Percentiles rank a stretch among this genome's conserved stretches.
Evolutionary conservation across 495 filamentous ascomycete genomes (phyloP).

Genomic region (Hypoxylon fragiforme): DNA sequence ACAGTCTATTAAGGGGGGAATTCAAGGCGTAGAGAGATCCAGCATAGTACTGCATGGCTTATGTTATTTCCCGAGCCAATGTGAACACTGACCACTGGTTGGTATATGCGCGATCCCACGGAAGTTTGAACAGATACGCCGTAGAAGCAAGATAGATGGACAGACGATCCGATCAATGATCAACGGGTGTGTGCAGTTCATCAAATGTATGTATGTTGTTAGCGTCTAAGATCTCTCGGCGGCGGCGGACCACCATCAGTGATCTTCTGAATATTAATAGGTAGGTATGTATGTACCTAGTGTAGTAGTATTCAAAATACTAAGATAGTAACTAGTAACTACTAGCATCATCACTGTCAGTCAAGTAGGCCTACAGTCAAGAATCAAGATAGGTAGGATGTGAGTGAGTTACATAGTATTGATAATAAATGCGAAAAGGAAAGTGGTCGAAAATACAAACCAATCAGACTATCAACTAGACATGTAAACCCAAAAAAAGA

Average conservation of each 20-base stretch:
- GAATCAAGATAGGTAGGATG: too few relatives aligned
- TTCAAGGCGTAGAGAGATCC: conserved; percentile 13
- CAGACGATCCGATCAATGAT: conserved; percentile 31
- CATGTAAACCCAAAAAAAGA: background rate
- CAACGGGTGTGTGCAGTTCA: conserved; percentile 13
- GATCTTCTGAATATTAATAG: too few relatives aligned
- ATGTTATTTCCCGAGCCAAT: background rate
- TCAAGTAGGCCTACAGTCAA: too few relatives aligned
- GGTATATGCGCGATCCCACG: background rate
- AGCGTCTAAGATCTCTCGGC: conserved; percentile 21
- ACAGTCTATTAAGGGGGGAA: conserved; percentile 29
- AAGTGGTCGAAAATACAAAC: conserved; percentile 10
- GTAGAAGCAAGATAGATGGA: conserved; percentile 1
- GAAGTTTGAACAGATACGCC: too few relatives aligned
- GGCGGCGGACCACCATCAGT: conserved; percentile 9
- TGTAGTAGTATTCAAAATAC: too few relatives aligned
- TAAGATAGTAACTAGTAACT: too few relatives aligned
- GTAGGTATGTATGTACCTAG: too few relatives aligned
- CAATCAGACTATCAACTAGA: conserved; percentile 17
- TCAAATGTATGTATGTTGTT: too few relatives aligned
- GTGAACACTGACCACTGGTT: conserved; percentile 1
- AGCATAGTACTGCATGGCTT: background rate
- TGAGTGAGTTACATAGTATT: too few relatives aligned
- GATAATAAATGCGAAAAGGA: too few relatives aligned
- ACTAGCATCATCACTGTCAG: too few relatives aligned